Evolutionary conservation across 805 yeast genomes (phyloP).

Genomic region (Starmerella powellii): DNA sequence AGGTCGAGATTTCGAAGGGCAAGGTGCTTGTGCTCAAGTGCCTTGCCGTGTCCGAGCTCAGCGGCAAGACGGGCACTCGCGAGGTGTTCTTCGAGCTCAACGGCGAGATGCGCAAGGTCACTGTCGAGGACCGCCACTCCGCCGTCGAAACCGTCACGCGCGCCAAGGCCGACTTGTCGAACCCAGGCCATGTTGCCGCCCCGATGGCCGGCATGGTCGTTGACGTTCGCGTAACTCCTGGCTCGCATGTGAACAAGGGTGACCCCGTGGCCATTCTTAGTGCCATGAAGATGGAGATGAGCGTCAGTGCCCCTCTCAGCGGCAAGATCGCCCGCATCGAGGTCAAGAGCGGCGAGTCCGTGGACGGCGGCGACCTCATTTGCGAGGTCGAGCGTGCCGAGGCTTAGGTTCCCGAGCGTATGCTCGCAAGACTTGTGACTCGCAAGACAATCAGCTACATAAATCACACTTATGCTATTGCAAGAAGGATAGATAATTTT

Average conservation of each 20-base stretch:
- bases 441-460: background rate
- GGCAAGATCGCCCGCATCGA: conserved; percentile 71
- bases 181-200: conserved; percentile 89
- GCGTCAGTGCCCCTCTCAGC: conserved; percentile 77
- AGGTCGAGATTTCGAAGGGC: conserved; percentile 87
- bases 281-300: conserved; percentile 99
- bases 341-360: conserved; percentile 85
- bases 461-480: background rate
- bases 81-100: conserved; percentile 96
- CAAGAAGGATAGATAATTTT: too few relatives aligned
- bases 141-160: conserved; percentile 75
- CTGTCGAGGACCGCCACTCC: conserved; percentile 77
- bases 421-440: background rate
- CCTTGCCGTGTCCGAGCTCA: conserved; percentile 84
- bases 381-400: conserved; percentile 37
- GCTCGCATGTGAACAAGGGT: conserved; percentile 87
- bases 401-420: too few relatives aligned
- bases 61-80: conserved; percentile 74
- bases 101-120: conserved; percentile 95
- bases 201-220: conserved; percentile 99
- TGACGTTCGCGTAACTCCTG: conserved; percentile 83
- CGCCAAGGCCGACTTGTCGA: conserved; percentile 79
- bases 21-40: conserved; percentile 81
- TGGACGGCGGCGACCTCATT: conserved; percentile 85
- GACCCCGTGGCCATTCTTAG: conserved; percentile 85